Percentiles rank a stretch among this genome's conserved stretches.
These are phyloP conservation scores for Ganoderma resinaceum DNA, from an alignment of 1,284 basidiomycete species.

Conservation along the genomic window DNA sequence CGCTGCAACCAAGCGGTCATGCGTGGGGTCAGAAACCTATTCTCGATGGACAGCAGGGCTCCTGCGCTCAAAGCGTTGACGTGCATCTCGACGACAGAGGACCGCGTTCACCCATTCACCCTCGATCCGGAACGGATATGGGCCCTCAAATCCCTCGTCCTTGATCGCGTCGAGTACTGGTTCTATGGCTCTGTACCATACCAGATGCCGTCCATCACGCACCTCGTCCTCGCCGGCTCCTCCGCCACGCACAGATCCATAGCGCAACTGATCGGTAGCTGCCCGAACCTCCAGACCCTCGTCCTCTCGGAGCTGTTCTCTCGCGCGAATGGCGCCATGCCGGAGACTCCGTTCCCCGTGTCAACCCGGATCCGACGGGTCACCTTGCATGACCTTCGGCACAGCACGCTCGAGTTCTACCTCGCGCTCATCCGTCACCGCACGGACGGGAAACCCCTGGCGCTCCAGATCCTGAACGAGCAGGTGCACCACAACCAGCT, in stretches of 20 bases:
- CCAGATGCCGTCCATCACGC: slow-evolving; percentile 4
- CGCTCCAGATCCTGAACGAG: slow-evolving; percentile 9
- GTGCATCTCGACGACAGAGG: neutral
- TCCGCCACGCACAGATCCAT: neutral
- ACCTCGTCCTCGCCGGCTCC: slow-evolving; percentile 3
- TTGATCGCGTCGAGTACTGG: slow-evolving; percentile 3
- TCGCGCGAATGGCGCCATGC: neutral
- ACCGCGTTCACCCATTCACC: neutral
- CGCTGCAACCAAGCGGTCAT: neutral
- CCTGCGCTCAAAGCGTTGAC: slow-evolving; percentile 11
- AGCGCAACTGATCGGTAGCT: neutral
- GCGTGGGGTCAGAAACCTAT: neutral
- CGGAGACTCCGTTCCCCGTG: neutral
- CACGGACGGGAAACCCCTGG: neutral
- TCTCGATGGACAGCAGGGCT: neutral
- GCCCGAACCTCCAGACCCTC: neutral
- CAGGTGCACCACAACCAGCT: neutral
- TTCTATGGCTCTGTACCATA: neutral
- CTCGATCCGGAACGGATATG: neutral
- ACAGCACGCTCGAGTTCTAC: slow-evolving; percentile 6
- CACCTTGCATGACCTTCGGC: neutral
- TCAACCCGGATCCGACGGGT: slow-evolving; percentile 4
- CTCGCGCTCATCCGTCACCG: neutral
- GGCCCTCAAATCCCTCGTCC: slow-evolving; percentile 4
- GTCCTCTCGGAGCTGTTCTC: neutral